A percentile compares a stretch with the other conserved stretches of the same genome.
Evolutionary conservation across 2,329 filamentous ascomycete species (phyloP).

Genomic region (Paradendryphiella salina): DNA sequence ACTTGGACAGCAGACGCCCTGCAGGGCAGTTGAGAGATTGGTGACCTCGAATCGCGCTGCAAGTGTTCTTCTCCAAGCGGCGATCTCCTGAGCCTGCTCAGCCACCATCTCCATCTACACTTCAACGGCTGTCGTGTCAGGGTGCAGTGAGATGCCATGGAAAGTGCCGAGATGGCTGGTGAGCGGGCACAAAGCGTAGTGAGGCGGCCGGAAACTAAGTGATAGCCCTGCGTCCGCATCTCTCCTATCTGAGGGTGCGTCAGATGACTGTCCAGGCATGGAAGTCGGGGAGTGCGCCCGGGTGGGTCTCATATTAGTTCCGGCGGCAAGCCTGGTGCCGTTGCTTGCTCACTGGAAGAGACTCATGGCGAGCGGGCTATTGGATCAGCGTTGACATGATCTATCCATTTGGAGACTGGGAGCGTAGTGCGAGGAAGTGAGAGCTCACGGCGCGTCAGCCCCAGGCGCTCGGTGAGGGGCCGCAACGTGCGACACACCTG

Average conservation of each 20-base stretch:
- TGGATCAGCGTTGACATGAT: conserved; percentile 21
- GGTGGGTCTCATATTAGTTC: conserved; percentile 34
- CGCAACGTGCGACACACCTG: conserved; percentile 46
- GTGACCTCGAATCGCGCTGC: conserved; percentile 37
- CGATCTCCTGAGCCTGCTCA: conserved; percentile 35
- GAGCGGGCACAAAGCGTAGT: conserved; percentile 24
- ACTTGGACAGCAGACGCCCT: conserved; percentile 37
- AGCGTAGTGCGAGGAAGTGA: conserved; percentile 39
- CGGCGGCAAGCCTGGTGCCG: conserved; percentile 32
- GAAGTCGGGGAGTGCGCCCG: conserved; percentile 23
- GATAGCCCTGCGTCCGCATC: conserved; percentile 31
- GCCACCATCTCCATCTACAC: conserved; percentile 43
- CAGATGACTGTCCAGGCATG: conserved; percentile 39
- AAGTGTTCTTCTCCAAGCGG: conserved; percentile 26
- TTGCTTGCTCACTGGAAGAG: conserved; percentile 15
- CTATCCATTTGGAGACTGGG: conserved; percentile 35
- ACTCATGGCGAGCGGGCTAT: conserved; percentile 19
- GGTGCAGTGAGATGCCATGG: conserved; percentile 35
- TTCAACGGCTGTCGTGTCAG: conserved; percentile 45
- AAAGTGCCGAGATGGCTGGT: conserved; percentile 28
- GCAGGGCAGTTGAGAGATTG: conserved; percentile 36
- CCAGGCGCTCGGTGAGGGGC: conserved; percentile 30
- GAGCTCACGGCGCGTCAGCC: conserved; percentile 32
- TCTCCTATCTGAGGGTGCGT: conserved; percentile 31
- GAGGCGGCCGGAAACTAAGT: conserved; percentile 34